Percentiles rank a stretch among this genome's conserved stretches.
These are phyloP conservation scores for Scopulariopsis brevicaulis DNA, from an alignment of 2,329 filamentous ascomycete genomes.

Conservation along the genomic window DNA sequence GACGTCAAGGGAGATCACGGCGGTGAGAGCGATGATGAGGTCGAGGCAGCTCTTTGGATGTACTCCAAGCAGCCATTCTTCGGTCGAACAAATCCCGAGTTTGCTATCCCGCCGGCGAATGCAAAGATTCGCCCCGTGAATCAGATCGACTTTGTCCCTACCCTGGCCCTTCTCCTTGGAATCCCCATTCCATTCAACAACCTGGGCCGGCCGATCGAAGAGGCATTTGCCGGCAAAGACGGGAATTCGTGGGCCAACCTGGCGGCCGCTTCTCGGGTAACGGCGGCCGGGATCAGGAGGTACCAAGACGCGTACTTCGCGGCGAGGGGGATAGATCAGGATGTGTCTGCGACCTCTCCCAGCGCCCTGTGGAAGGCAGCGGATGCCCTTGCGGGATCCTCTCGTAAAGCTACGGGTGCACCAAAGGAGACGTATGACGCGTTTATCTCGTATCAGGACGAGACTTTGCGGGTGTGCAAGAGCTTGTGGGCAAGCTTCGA, in stretches of 20 bases:
- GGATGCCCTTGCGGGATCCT: constrained; percentile 23
- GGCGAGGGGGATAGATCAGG: constrained; percentile 57
- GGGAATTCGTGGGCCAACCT: constrained; percentile 68
- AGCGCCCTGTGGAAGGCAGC: constrained; percentile 36
- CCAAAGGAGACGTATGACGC: constrained; percentile 37
- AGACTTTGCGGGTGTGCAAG: constrained; percentile 71
- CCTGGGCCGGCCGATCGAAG: constrained; percentile 82
- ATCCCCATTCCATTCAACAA: constrained; percentile 96
- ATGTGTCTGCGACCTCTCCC: constrained; percentile 28
- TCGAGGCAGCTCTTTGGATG: constrained; percentile 95
- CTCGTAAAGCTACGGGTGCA: constrained; percentile 4
- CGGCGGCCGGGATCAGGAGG: constrained; percentile 75
- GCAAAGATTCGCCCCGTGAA: constrained; percentile 67
- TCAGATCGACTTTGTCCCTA: constrained; percentile 94
- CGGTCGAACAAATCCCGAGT: constrained; percentile 58
- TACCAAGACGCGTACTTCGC: constrained; percentile 79
- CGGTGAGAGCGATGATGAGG: constrained; percentile 94
- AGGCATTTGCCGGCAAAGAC: constrained; percentile 68
- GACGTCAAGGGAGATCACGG: constrained; percentile 94
- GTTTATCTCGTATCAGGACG: constrained; percentile 63
- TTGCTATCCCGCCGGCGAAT: constrained; percentile 46
- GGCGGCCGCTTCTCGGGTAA: constrained; percentile 62
- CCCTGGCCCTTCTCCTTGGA: constrained; percentile 75
- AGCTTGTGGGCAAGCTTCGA: constrained; percentile 89
- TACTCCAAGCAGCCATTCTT: constrained; percentile 84